Evolutionary conservation across 805 yeast genomes (phyloP).

Genomic region (Pichia scutulata): DNA sequence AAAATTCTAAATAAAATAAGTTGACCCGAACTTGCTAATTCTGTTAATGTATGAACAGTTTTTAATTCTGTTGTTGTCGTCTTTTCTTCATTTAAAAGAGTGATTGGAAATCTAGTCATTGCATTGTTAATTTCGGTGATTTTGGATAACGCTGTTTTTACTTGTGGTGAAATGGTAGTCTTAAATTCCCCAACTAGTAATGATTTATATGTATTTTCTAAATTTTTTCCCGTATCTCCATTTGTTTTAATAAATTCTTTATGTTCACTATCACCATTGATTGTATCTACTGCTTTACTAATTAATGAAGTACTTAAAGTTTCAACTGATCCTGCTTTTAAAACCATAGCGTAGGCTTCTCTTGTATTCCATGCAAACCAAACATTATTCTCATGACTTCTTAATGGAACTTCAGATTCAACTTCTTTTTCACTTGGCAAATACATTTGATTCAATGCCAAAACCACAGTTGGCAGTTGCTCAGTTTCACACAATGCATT

Average conservation of each 20-base stretch:
- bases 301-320: constrained; percentile 12
- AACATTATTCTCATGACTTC: constrained; percentile 14
- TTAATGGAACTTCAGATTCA: neutral
- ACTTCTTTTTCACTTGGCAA: constrained; percentile 3
- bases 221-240: neutral
- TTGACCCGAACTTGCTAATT: constrained; percentile 13
- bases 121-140: constrained; percentile 11
- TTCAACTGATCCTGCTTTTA: constrained; percentile 2
- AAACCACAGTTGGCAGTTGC: constrained; percentile 19
- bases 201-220: constrained; percentile 6
- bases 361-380: constrained; percentile 22
- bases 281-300: neutral
- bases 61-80: constrained; percentile 12
- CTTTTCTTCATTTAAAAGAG: constrained; percentile 8
- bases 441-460: constrained; percentile 13
- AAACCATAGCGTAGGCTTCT: constrained; percentile 14
- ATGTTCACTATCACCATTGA: neutral
- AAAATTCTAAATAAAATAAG: constrained; percentile 16
- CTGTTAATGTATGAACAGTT: constrained; percentile 13
- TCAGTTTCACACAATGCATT: constrained; percentile 7
- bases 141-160: constrained; percentile 3
- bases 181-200: constrained; percentile 2
- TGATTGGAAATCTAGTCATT: constrained; percentile 3
- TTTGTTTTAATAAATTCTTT: neutral
- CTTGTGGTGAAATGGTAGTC: constrained; percentile 5